A percentile compares a stretch with the other conserved stretches of the same genome.
Evolutionary conservation across 805 yeast species (phyloP).

Genomic region (Tetrapisispora namnaoensis): DNA sequence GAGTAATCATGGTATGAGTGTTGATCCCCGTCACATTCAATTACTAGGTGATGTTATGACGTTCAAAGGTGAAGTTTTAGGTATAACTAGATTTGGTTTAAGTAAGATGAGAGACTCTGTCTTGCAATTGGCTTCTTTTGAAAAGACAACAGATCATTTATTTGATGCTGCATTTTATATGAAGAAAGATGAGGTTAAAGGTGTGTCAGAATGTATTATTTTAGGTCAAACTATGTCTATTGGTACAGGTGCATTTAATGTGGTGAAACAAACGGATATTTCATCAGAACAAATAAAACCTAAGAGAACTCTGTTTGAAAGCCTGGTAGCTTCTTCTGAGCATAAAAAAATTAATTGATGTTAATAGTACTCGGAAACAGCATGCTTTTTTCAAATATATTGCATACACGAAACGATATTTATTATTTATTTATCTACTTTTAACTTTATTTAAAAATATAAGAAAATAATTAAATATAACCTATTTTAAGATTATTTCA

Average conservation of each 20-base stretch:
- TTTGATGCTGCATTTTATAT: slow-evolving; percentile 97
- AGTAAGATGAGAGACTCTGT: slow-evolving; percentile 99
- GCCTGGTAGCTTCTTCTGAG: slow-evolving; percentile 11
- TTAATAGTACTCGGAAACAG: background rate
- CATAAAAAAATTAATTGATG: background rate
- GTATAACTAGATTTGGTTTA: slow-evolving; percentile 95
- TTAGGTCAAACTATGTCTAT: slow-evolving; percentile 95
- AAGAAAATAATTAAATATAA: background rate
- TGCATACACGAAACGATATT: background rate
- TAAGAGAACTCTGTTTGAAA: slow-evolving; percentile 40
- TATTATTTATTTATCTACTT: background rate
- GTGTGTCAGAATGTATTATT: slow-evolving; percentile 95
- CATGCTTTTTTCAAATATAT: background rate
- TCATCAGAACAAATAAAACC: slow-evolving; percentile 35
- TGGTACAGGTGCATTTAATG: slow-evolving; percentile 94
- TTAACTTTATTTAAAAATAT: background rate
- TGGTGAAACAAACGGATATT: slow-evolving; percentile 51
- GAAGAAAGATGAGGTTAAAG: slow-evolving; percentile 93
- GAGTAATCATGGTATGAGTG: slow-evolving; percentile 99
- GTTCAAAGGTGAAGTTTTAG: slow-evolving; percentile 94
- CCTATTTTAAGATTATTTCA: too few species aligned
- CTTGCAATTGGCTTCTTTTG: slow-evolving; percentile 91
- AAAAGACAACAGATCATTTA: slow-evolving; percentile 95
- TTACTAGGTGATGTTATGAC: slow-evolving; percentile 97
- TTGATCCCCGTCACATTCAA: slow-evolving; percentile 98